Conservation (phyloP, 441 rosid genomes). For the Manihot esculenta region DNA sequence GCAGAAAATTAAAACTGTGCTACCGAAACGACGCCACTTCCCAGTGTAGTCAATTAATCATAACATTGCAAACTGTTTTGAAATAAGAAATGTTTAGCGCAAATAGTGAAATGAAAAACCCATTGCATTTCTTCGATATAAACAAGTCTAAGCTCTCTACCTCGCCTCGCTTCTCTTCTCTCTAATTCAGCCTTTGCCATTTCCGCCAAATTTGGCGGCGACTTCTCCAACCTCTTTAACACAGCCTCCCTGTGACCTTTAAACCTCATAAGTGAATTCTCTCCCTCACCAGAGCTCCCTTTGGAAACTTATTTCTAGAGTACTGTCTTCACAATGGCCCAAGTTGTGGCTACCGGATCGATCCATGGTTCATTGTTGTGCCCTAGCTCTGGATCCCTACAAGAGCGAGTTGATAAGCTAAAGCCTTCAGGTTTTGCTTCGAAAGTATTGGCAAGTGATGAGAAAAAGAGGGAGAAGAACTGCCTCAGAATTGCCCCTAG, state of each 20-base stretch:
- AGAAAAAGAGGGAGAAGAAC: constrained; percentile 27
- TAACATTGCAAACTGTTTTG: not conserved
- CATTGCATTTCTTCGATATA: constrained; percentile 54
- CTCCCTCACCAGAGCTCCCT: not conserved
- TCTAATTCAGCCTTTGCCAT: not conserved
- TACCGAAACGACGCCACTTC: not conserved
- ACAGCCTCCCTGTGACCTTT: not conserved
- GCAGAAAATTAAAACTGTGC: not conserved
- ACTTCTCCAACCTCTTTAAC: constrained; percentile 37
- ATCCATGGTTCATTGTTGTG: constrained; percentile 46
- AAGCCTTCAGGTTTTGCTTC: constrained; percentile 54
- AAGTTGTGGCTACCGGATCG: constrained; percentile 68
- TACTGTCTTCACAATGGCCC: constrained; percentile 51
- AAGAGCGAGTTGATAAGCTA: constrained; percentile 47
- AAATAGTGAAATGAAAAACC: not conserved
- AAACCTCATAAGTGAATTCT: not conserved
- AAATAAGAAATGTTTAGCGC: not conserved
- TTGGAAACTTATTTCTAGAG: not conserved
- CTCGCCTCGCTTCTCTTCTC: not conserved
- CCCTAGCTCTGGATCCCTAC: constrained; percentile 50
- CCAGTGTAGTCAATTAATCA: not conserved
- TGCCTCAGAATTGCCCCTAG: constrained; percentile 22
- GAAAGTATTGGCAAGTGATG: constrained; percentile 34
- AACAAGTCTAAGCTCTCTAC: constrained; percentile 49
- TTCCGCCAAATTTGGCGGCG: constrained; percentile 63